A percentile compares a stretch with the other conserved stretches of the same genome.
phyloP scores from a whole-genome alignment of 208 protist species.

The Vickermania ingenoplastis region DNA sequence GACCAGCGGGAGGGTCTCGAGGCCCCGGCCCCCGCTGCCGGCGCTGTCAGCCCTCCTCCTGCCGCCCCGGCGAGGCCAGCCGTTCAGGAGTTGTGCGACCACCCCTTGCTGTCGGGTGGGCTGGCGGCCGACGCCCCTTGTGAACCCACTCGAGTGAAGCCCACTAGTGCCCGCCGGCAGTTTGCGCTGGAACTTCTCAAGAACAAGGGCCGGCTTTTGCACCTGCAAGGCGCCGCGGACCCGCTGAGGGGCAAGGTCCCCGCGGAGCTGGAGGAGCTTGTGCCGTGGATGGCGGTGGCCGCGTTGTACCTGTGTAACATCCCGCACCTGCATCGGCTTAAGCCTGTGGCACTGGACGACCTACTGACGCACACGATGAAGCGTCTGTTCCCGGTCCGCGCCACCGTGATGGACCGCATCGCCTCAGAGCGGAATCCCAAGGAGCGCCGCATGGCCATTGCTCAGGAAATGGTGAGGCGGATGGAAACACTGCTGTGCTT shows the following conservation, averaged over 20 bases:
- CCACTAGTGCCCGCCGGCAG: background rate
- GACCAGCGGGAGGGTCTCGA: background rate
- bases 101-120: constrained; percentile 15
- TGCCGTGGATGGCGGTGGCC: background rate
- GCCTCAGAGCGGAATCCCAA: background rate
- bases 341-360: background rate
- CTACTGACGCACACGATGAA: background rate
- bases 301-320: constrained; percentile 4
- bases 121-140: background rate
- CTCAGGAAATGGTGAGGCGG: background rate
- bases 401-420: constrained; percentile 6
- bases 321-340: background rate
- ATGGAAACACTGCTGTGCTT: background rate
- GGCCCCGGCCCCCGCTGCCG: background rate
- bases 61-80: background rate
- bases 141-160: background rate
- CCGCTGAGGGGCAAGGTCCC: background rate
- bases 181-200: background rate
- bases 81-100: constrained; percentile 15
- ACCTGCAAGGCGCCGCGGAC: background rate
- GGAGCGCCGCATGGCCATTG: background rate
- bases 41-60: background rate
- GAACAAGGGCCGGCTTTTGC: background rate
- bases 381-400: constrained; percentile 5
- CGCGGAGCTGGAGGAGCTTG: background rate